Percentiles rank a stretch among this genome's conserved stretches.
Conservation (phyloP, 1,284 basidiomycete genomes). For the Inonotus obliquus region DNA sequence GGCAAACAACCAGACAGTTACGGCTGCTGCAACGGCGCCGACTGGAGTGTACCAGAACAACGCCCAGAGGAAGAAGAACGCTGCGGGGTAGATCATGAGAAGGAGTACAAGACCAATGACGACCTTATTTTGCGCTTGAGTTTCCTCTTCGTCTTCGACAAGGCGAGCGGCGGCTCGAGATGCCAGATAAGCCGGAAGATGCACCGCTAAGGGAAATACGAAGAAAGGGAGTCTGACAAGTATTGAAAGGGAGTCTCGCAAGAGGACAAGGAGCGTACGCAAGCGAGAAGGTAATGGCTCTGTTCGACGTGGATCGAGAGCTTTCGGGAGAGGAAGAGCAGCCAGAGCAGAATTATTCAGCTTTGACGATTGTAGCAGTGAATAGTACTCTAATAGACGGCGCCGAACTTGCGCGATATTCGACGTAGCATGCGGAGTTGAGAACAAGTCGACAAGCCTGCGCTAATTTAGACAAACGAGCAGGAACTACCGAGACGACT, state of each 20-base stretch:
- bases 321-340: conserved; percentile 71
- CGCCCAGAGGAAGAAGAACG: conserved; percentile 81
- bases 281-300: conserved; percentile 78
- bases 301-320: conserved; percentile 71
- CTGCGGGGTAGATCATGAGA: conserved; percentile 72
- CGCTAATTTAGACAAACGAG: conserved; percentile 16
- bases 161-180: conserved; percentile 69
- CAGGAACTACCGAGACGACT: conserved; percentile 23
- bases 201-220: conserved; percentile 75
- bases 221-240: conserved; percentile 82
- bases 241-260: conserved; percentile 70
- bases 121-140: conserved; percentile 90
- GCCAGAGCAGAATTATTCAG: conserved; percentile 81
- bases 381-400: conserved; percentile 81
- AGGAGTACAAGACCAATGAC: conserved; percentile 76
- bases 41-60: conserved; percentile 64
- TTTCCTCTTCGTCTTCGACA: conserved; percentile 85
- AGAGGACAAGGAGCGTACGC: conserved; percentile 69
- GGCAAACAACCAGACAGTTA: conserved; percentile 66
- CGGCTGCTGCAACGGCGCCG: conserved; percentile 46
- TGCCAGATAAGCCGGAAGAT: conserved; percentile 81
- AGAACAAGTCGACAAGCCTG: conserved; percentile 83
- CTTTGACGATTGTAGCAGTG: conserved; percentile 76
- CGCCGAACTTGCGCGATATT: conserved; percentile 59
- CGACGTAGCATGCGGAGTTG: conserved; percentile 56